Base-by-base conservation (phyloP, 768 basidiomycete species). In the Stropharia rugosoannulata region DNA sequence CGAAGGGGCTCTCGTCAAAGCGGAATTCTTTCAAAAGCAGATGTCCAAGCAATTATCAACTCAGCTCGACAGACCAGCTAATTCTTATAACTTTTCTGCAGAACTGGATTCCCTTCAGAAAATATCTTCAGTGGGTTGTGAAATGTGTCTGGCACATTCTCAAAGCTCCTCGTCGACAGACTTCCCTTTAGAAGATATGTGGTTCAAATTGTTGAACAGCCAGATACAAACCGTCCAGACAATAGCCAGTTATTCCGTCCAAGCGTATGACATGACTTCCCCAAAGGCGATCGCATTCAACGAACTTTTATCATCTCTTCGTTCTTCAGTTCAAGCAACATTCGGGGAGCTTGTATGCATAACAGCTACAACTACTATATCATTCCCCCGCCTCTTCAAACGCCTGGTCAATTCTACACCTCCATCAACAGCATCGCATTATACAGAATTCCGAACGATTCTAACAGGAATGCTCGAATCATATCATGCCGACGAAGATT, bases 391-490 rank as follows among this genome's bases (percentile, higher is more conserved):
- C 16, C 75, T 99, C 8, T 96, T 99, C 81, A 94, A 91, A 62
- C 85, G 94, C 5, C 81, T 98, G 4, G 92, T 98, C 39, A 87
- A 93, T 61, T 82, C 87, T 1, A 78, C 85, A 4, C 75, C 85
- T 18, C 73, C 82, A 3, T 74, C 84, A 1, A 75, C 79, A 19
- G 80, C 84, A 35, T 83, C 85, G 11, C 83, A 86, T 25, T 98
- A 98, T 70, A 85, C 87, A 18, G 95, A 98, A 70, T 96, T 98
- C 71, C 82, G 93, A 43, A 82, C 84, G 10, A 95, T 99, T 57
- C 77, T 99, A 29, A 87, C 86, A 0, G 90, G 93, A n/a, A 99
- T 98, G 93, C 72, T 98, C 63, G 94, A 96, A 65, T 89, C 93
- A 2, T 98, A 98, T 73, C 85, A 89, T 38, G 85, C 89, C 3